Percentiles rank a stretch among this genome's conserved stretches.
Conservation (phyloP, 305 asterid species). For the Ilex paraguariensis region DNA sequence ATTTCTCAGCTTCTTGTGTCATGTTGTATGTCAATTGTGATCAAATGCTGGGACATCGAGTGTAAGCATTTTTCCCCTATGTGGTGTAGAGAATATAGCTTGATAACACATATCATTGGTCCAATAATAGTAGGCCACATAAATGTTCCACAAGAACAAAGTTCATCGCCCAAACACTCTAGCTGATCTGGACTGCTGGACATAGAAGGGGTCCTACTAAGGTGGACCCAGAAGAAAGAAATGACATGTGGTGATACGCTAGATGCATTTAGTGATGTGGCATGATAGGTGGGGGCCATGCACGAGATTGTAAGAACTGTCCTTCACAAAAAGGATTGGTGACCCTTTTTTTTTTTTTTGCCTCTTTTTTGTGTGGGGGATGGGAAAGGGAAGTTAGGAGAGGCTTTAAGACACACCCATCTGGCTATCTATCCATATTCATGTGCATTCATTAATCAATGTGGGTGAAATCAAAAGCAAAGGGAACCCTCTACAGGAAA, state of each 20-base stretch:
- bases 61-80: too few relatives aligned
- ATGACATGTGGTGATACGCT: background rate
- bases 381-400: constrained; percentile 5
- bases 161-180: background rate
- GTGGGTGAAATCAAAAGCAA: constrained; percentile 14
- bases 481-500: background rate
- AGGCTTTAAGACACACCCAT: constrained; percentile 22
- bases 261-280: constrained; percentile 16
- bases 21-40: too few relatives aligned
- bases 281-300: background rate
- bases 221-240: background rate
- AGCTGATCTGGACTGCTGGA: background rate
- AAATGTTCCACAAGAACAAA: too few relatives aligned
- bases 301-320: background rate
- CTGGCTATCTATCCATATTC: constrained; percentile 20
- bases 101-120: too few relatives aligned
- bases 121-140: too few relatives aligned
- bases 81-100: too few relatives aligned
- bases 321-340: background rate
- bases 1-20: too few relatives aligned
- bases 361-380: background rate
- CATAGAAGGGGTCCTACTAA: background rate
- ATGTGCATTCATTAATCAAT: constrained; percentile 26
- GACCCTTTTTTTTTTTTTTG: background rate
- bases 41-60: too few relatives aligned